phyloP scores from a whole-genome alignment of 192 early-diverging fungal genomes.

The Backusella westeae region DNA sequence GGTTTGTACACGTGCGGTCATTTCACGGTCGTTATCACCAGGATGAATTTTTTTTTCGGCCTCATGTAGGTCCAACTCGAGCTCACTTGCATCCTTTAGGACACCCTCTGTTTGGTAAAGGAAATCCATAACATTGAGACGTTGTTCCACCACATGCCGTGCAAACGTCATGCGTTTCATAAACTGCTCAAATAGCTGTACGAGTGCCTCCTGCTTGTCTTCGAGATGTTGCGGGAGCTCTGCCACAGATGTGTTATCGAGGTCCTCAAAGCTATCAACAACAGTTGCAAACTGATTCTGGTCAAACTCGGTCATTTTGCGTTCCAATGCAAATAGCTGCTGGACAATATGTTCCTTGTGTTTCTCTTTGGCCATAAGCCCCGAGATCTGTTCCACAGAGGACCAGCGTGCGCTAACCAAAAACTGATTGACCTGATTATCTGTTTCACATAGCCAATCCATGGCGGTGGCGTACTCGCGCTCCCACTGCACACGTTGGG shows the following conservation, averaged over 20 bases:
- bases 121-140: conserved; percentile 37
- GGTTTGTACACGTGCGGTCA: background rate
- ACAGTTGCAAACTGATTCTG: conserved; percentile 22
- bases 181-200: conserved; percentile 28
- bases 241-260: conserved; percentile 22
- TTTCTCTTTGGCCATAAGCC: conserved; percentile 4
- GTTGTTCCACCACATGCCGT: conserved; percentile 35
- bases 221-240: conserved; percentile 35
- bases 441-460: conserved; percentile 17
- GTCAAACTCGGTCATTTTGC: conserved; percentile 31
- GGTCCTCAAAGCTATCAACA: conserved; percentile 31
- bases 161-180: conserved; percentile 28
- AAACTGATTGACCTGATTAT: conserved; percentile 26
- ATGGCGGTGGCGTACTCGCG: conserved; percentile 17
- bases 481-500: conserved; percentile 40
- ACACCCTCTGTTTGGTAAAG: conserved; percentile 13
- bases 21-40: conserved; percentile 5
- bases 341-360: conserved; percentile 18
- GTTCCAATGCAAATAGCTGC: conserved; percentile 21
- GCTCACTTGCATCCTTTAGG: background rate
- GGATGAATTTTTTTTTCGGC: background rate
- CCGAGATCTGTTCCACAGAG: background rate
- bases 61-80: conserved; percentile 3
- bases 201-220: conserved; percentile 25
- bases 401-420: conserved; percentile 23